Evolutionary conservation across 2,329 filamentous ascomycete species (phyloP), one percentile per base, ranked within the genome.

Genomic region (Trichoderma semiorbis): DNA sequence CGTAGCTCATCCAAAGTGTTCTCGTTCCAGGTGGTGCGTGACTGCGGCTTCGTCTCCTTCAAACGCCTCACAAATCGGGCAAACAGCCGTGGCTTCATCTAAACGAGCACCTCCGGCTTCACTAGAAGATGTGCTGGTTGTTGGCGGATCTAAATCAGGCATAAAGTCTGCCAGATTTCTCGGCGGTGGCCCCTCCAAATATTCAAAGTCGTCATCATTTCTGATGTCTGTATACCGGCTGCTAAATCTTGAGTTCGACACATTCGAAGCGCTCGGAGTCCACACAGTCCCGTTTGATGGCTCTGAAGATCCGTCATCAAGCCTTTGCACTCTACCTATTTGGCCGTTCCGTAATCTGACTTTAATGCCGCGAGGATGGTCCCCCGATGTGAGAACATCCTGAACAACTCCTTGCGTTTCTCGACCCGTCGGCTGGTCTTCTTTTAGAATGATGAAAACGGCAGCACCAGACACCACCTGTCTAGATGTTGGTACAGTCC

Each of bases 361-460:
- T 80, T 95, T 95, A 82, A 95, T 93, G 43, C 93, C 93, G 11
- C 91, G 86, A 3, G 92, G 91, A 76, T 95, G 93, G 75, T 95
- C 89, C 30, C 92, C 91, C 1, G 88, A 84, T 2, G 92, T 95
- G 62, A 95, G 84, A 0, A 95, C 80, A 60, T 93, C 88, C 67
- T 86, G 85, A 1, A 95, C 89, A 6, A 85, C 80, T 28, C 93
- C 93, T 58, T 85, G 83, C 1, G 93, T 92, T 76, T 93, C 90
- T 60, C 87, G 86, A 7, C 92, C 93, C 0, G 92, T 94, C 1
- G 87, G 88, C 78, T 95, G 93, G 80, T 95, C 92, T 73, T 87
- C 85, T 77, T 95, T 95, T 36, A 94, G 85, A 1, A 95, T 85
- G 70, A 95, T 93, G 63, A 90, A 92, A 68, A 95, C 93, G 5